Evolutionary conservation across 2,329 filamentous ascomycete species (phyloP).

Genomic region (Drechslera avenae): DNA sequence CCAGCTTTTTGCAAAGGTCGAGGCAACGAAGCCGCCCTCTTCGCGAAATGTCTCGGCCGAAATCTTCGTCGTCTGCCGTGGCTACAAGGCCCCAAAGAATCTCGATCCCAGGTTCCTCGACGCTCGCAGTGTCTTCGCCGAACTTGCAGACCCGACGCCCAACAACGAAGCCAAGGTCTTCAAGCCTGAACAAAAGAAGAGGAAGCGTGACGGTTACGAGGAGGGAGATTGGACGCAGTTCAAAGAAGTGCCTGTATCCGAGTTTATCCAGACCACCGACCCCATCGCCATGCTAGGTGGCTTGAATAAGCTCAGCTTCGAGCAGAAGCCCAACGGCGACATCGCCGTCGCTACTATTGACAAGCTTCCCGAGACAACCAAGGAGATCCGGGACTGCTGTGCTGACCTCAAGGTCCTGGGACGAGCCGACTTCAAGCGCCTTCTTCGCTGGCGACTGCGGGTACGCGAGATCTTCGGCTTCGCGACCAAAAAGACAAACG

Average conservation of each 20-base stretch:
- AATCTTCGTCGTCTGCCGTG: slow-evolving; percentile 96
- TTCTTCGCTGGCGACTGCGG: slow-evolving; percentile 87
- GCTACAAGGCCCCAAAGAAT: slow-evolving; percentile 92
- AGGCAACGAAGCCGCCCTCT: slow-evolving; percentile 95
- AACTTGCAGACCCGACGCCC: slow-evolving; percentile 80
- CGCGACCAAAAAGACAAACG: slow-evolving; percentile 68
- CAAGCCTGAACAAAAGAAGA: slow-evolving; percentile 96
- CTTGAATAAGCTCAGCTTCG: slow-evolving; percentile 82
- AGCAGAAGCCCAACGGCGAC: slow-evolving; percentile 76
- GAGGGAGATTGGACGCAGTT: slow-evolving; percentile 93
- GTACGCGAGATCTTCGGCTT: slow-evolving; percentile 92
- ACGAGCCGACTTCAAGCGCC: slow-evolving; percentile 88
- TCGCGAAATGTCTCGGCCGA: slow-evolving; percentile 96
- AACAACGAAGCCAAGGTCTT: slow-evolving; percentile 99
- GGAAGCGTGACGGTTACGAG: slow-evolving; percentile 96
- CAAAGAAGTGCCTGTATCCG: slow-evolving; percentile 84
- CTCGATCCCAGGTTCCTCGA: slow-evolving; percentile 94
- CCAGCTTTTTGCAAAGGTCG: slow-evolving; percentile 91
- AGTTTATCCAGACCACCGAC: slow-evolving; percentile 92
- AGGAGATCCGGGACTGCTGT: slow-evolving; percentile 67
- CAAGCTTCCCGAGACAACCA: slow-evolving; percentile 71
- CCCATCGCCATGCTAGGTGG: slow-evolving; percentile 89
- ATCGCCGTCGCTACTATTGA: slow-evolving; percentile 85
- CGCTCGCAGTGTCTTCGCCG: slow-evolving; percentile 86
- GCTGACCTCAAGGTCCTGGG: slow-evolving; percentile 82